These are phyloP conservation scores for Fusarium sp. DNA, from an alignment of 2,329 filamentous ascomycete genomes.

Conservation along the genomic window DNA sequence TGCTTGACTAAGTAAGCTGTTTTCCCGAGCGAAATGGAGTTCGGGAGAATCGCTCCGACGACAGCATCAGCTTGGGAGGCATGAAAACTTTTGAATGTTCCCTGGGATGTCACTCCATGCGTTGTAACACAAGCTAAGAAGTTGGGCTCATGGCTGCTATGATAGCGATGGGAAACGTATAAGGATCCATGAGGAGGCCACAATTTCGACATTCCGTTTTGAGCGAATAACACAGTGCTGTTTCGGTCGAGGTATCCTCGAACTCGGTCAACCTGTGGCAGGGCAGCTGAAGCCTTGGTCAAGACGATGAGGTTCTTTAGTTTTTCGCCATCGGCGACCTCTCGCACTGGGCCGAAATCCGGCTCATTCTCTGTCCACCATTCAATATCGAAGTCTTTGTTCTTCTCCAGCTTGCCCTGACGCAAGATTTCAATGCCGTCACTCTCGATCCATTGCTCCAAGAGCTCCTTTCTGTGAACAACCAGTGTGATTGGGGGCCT, in stretches of 20 bases:
- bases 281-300: constrained; percentile 76
- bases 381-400: constrained; percentile 59
- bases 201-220: constrained; percentile 84
- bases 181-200: constrained; percentile 62
- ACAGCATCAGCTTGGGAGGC: constrained; percentile 59
- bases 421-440: constrained; percentile 58
- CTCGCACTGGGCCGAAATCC: constrained; percentile 46
- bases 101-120: constrained; percentile 63
- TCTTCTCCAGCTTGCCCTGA: constrained; percentile 42
- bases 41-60: constrained; percentile 57
- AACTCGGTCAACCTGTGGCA: constrained; percentile 68
- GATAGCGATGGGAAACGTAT: constrained; percentile 55
- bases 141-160: constrained; percentile 59
- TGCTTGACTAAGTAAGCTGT: constrained; percentile 52
- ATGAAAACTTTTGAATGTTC: constrained; percentile 61
- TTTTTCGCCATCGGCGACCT: constrained; percentile 50
- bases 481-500: constrained; percentile 82
- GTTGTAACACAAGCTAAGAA: constrained; percentile 75
- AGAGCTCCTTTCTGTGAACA: constrained; percentile 68
- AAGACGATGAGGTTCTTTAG: constrained; percentile 81
- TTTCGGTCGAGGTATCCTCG: constrained; percentile 67
- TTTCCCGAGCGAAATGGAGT: constrained; percentile 17
- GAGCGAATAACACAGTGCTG: constrained; percentile 83
- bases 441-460: constrained; percentile 56
- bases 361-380: constrained; percentile 62